Conservation (phyloP, 1,139 yeast species). For the Yamadazyma atmosphaerica region DNA sequence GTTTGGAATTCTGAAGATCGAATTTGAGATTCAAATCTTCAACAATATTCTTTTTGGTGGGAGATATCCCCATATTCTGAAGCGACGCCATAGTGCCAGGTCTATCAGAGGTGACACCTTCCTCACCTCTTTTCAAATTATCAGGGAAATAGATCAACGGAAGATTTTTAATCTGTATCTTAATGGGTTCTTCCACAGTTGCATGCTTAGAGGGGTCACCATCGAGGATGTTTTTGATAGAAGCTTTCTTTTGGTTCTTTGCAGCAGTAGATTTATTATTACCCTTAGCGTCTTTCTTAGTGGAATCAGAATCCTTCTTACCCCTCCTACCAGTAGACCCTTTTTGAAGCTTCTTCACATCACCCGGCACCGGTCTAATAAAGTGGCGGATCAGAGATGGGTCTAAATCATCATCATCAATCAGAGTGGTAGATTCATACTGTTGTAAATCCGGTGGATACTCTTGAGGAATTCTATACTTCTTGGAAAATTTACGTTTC, state of each 20-base stretch:
- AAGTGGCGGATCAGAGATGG: constrained; percentile 17
- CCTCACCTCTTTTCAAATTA: constrained; percentile 22
- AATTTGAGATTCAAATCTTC: constrained; percentile 39
- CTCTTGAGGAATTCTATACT: constrained; percentile 57
- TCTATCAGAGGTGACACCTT: constrained; percentile 17
- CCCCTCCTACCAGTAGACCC: neutral
- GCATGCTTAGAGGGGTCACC: constrained; percentile 1
- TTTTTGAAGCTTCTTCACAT: neutral
- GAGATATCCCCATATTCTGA: constrained; percentile 27
- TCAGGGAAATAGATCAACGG: constrained; percentile 42
- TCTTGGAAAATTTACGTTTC: constrained; percentile 68
- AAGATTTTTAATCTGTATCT: constrained; percentile 21
- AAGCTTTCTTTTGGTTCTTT: constrained; percentile 6
- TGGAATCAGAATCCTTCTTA: constrained; percentile 1
- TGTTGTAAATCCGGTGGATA: constrained; percentile 56
- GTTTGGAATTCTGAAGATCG: constrained; percentile 42
- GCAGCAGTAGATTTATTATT: neutral
- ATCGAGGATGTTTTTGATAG: constrained; percentile 8
- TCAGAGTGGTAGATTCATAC: constrained; percentile 33
- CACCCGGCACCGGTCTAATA: constrained; percentile 6
- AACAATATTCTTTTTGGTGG: constrained; percentile 39
- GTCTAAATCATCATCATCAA: constrained; percentile 37
- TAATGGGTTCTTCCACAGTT: constrained; percentile 4
- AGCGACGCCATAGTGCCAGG: constrained; percentile 18
- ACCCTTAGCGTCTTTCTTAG: neutral